phyloP scores from a whole-genome alignment of 78 protist genomes.

The Isochrysis galbana region DNA sequence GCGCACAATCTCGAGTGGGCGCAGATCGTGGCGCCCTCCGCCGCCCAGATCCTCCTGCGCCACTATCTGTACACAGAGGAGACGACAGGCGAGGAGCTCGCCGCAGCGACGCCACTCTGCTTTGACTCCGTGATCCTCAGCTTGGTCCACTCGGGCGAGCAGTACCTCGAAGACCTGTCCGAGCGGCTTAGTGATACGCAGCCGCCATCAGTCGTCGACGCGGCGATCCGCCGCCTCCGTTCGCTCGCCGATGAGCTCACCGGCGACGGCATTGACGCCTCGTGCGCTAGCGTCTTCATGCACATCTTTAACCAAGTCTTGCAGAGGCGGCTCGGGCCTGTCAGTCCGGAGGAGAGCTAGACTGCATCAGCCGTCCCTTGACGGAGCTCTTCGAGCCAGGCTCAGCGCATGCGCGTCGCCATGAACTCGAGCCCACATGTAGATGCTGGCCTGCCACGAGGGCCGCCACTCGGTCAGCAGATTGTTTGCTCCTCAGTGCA shows the following conservation, averaged over 20 bases:
- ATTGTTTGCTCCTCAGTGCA: too few relatives aligned
- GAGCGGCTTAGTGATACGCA: neutral
- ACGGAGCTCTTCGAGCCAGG: too few relatives aligned
- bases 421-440: too few relatives aligned
- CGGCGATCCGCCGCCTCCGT: neutral
- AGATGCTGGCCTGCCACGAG: too few relatives aligned
- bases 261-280: neutral
- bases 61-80: neutral
- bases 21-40: neutral
- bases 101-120: neutral
- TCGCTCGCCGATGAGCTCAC: neutral
- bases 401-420: too few relatives aligned
- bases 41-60: conserved; percentile 9
- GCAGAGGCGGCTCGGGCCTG: neutral
- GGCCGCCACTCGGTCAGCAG: too few relatives aligned
- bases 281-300: neutral
- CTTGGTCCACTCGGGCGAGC: neutral
- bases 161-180: neutral
- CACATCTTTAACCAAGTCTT: neutral
- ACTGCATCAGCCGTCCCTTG: too few relatives aligned
- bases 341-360: too few relatives aligned
- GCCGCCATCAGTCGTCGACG: neutral
- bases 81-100: too few relatives aligned
- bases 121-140: neutral
- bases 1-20: neutral